Base-by-base conservation (phyloP, 768 basidiomycete genomes). In the Fomitopsis serialis region DNA sequence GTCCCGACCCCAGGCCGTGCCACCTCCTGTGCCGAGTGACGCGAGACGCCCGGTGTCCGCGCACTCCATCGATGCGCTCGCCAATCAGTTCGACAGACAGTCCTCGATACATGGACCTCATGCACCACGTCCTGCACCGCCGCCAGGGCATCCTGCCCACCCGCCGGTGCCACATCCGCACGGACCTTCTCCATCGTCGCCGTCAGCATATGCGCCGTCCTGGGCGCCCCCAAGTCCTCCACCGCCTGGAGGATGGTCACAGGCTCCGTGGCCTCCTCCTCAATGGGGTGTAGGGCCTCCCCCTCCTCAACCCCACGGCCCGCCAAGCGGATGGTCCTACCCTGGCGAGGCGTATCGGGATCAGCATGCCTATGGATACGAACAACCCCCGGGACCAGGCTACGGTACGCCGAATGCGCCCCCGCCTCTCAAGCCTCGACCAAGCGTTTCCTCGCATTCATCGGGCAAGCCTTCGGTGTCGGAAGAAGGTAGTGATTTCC, bases 41-140 rank as follows among this genome's bases (percentile, higher is more conserved):
- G 29, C 53, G 19, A 42, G 42, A 35, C 49, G 50, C 9, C 57
- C 63, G 9, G 0, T 42, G 32, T 52, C 59, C 27, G 47, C 44
- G 2, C 55, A 40, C 57, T 69, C 32, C 59, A 73, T 22, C 44
- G 64, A 49, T 58, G 25, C 67, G 17, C 65, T 77, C 17, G 58
- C 68, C 3, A 67, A 73, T 54, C 70, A 73, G 43, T 74, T 79
- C 52, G 66, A 65, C 37, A 64, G 68, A 35, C 68, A 74, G 23
- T 65, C 57, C n/a, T 62, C 78, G 21, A 70, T 72, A 22, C 43
- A 12, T 42, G 48, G 25, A 50, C 55, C 59, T 13, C 45, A 56
- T 8, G 63, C 70, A 10, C 64, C 68, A 37, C 72, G 74, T 12
- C 72, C 73, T 22, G 46, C 56, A 17, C 58, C 45, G 22, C 57